phyloP scores from a whole-genome alignment of 169 alveolate species.

The Besnoitia besnoiti region DNA sequence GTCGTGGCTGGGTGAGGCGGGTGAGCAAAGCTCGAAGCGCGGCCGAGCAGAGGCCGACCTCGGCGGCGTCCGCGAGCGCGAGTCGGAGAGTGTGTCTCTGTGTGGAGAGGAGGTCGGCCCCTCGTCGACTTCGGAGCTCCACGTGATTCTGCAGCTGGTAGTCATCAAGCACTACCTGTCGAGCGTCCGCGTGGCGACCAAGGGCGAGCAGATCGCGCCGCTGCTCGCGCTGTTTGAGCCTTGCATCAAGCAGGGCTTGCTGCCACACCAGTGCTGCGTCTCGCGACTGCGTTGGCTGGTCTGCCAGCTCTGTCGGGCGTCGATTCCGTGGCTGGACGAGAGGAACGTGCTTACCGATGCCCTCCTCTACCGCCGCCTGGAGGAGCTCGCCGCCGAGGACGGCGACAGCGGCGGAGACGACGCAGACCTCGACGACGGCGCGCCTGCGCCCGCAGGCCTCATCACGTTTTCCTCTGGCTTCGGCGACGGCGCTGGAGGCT shows the following conservation, averaged over 20 bases:
- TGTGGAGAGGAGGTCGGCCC: not conserved
- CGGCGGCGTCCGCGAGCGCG: not conserved
- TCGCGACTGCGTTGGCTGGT: constrained; percentile 32
- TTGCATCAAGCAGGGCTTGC: constrained; percentile 2
- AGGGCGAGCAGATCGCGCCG: not conserved
- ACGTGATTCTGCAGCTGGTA: constrained; percentile 23
- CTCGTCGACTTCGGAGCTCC: not conserved
- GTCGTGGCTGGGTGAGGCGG: no score
- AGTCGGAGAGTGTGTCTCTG: not conserved
- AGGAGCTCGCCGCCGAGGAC: not conserved
- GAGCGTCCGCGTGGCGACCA: not conserved
- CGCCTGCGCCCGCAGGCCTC: not conserved
- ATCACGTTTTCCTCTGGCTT: not conserved
- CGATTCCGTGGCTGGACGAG: constrained; percentile 19
- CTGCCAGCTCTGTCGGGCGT: not conserved
- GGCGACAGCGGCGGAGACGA: not conserved
- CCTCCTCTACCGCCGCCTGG: not conserved
- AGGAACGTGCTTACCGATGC: not conserved
- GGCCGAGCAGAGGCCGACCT: not conserved
- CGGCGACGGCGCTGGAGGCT: not conserved
- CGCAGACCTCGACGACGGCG: not conserved
- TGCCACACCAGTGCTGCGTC: constrained; percentile 18
- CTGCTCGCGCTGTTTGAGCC: constrained; percentile 31
- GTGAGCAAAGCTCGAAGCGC: not conserved
- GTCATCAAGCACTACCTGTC: not conserved